Evolutionary conservation across 1,139 yeast genomes (phyloP), one percentile per base, ranked within the genome.

Genomic region (Scheffersomyces segobiensis): DNA sequence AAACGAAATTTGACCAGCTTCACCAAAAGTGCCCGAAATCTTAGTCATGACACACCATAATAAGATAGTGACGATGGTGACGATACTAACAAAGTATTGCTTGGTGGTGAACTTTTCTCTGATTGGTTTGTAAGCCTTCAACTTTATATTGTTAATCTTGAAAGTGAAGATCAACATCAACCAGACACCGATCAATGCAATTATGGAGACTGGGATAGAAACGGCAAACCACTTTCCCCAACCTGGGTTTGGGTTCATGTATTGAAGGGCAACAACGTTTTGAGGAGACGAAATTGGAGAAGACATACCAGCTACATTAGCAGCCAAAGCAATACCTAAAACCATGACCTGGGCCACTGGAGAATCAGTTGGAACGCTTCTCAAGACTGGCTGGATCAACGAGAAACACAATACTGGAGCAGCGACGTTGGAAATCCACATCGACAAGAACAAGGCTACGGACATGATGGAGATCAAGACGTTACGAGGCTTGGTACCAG

Each of bases 401-500:
- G 97, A 91, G 70, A 84, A 92, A 74, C 97, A 90, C 59, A 93
- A 81, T 2, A 93, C 98, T 0, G 98, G 98, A 0, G 98, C 95
- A 1, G 98, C 98, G 52, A 93, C 98, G 70, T 93, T 93, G 20
- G 97, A 89, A 55, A 93, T 95, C 97, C 97, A 93, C 93, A 95
- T 93, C 14, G 97, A 87, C 54, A 91, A 86, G 66, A 93, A 87
- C 53, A 93, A 79, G 0, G 97, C 92, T 55, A 93, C 95, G 54
- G 83, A 77, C 98, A 93, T 92, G 62, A 91, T 87, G 8, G 96
- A 85, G 54, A 93, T 75, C 53, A 93, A 77, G 24, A 93, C 89
- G 55, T 85, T 81, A 48, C 88, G 82, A 17, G 98, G 98, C 63
- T 88, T 87, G 4, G 96, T 89, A 17, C 98, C 97, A 1, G 97